Conservation (phyloP, 805 yeast species). For the Yamadazyma scolyti region DNA sequence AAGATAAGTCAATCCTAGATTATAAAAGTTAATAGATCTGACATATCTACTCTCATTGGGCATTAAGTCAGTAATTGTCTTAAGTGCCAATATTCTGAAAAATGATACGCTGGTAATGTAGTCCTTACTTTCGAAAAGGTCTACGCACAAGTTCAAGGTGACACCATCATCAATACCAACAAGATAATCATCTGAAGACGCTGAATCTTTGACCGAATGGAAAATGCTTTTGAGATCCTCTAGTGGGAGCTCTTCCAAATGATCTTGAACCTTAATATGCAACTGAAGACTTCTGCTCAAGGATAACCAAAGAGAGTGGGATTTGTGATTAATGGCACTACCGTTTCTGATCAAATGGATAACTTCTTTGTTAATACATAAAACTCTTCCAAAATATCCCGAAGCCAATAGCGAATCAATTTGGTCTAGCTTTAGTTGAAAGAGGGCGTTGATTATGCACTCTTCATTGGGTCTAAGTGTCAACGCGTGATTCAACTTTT, state of each 20-base stretch:
- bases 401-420: conserved; percentile 48
- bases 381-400: conserved; percentile 69
- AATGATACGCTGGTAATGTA: conserved; percentile 30
- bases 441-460: conserved; percentile 46
- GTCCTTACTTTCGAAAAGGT: conserved; percentile 11
- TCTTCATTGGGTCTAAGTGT: conserved; percentile 44
- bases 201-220: conserved; percentile 8
- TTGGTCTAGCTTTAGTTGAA: conserved; percentile 54
- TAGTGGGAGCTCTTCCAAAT: conserved; percentile 47
- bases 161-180: conserved; percentile 7
- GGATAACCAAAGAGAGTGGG: conserved; percentile 64
- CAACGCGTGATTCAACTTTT: conserved; percentile 41
- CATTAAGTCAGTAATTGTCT: conserved; percentile 38
- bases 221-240: conserved; percentile 20
- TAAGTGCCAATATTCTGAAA: conserved; percentile 44
- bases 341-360: conserved; percentile 41
- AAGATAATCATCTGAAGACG: conserved; percentile 10
- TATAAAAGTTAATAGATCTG: conserved; percentile 55
- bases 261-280: conserved; percentile 53
- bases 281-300: conserved; percentile 56
- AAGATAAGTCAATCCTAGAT: conserved; percentile 66
- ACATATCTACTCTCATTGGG: conserved; percentile 45
- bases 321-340: conserved; percentile 26
- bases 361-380: conserved; percentile 43
- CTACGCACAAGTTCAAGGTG: conserved; percentile 17